These are phyloP conservation scores for Carex scoparia DNA, from an alignment of 176 grass and related monocot species.

Conservation along the genomic window DNA sequence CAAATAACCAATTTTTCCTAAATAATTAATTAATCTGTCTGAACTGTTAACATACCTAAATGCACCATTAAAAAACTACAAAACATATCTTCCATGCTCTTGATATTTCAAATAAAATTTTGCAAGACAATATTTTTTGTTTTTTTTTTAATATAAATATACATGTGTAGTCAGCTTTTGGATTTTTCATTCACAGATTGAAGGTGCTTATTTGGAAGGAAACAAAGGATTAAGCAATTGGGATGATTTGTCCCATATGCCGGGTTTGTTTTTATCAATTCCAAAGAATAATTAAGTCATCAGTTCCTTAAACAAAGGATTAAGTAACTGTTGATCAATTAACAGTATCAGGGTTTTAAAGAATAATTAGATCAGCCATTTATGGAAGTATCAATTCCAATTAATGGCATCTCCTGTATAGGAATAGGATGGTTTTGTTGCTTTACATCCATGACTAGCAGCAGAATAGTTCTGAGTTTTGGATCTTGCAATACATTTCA, in stretches of 20 bases:
- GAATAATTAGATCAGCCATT: background rate
- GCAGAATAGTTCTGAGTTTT: background rate
- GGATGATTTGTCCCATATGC: conserved; percentile 46
- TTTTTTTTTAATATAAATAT: background rate
- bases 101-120: background rate
- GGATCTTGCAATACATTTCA: background rate
- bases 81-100: too few species aligned
- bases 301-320: background rate
- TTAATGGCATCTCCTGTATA: background rate
- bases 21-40: too few species aligned
- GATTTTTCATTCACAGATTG: conserved; percentile 32
- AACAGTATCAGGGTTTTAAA: background rate
- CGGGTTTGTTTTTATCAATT: conserved; percentile 26
- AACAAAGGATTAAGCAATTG: conserved; percentile 67
- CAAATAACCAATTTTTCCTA: too few species aligned
- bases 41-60: too few species aligned
- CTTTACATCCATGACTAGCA: background rate
- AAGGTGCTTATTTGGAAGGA: conserved; percentile 52
- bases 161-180: background rate
- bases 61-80: too few species aligned
- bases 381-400: background rate
- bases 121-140: background rate
- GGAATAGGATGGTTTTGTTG: background rate
- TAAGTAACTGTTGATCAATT: background rate
- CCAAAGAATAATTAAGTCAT: too few species aligned